Evolutionary conservation across 164 flowering plant species (phyloP), one percentile per base, ranked within the genome.

Genomic region (Platanus orientalis): DNA sequence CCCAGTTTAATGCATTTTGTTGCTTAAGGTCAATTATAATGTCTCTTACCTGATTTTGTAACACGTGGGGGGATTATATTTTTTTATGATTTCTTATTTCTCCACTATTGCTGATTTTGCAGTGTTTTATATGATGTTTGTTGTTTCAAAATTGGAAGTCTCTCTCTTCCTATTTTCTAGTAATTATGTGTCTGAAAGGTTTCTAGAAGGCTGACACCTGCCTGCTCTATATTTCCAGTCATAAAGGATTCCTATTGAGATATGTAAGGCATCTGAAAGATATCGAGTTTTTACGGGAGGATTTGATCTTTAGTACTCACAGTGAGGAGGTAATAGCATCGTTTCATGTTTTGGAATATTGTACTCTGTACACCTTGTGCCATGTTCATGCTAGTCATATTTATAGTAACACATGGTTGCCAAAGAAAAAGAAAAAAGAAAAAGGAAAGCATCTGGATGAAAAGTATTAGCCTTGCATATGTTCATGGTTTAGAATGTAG

Each of bases 241-340:
- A 94, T 66, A 84, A 70, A 73, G 99, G 99, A 25, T 94, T 94
- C 71, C 76, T 94, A 24, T 26, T 79, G 24, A 85, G 66, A 58
- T 91, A 64, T 68, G 89, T 94, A 25, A 83, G 83, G 80, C 74
- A 71, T 69, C 69, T 95, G 60, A 95, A 89, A 79, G 94, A 90
- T 45, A 82, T 88, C 69, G 81, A 78, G 32, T 89, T 95, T 71
- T 66, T 95, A 58, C 79, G 92, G 61, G 99, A 95, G 71, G 97
- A 95, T 71, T 70, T 95, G 77, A 58, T 95, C 64, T 86, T 89
- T 69, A 85, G 94, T 59, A 78, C 82, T 64, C 97, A 89, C 76
- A 95, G 97, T 61, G 92, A 87, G 68, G 84, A 94, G 97, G 99
- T 88, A 81, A 53, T 53, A 13, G 25, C 11, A 24, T 57, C 50